Evolutionary conservation across 2,329 filamentous ascomycete genomes (phyloP), one percentile per base, ranked within the genome.

Genomic region (Colletotrichum orbiculare): DNA sequence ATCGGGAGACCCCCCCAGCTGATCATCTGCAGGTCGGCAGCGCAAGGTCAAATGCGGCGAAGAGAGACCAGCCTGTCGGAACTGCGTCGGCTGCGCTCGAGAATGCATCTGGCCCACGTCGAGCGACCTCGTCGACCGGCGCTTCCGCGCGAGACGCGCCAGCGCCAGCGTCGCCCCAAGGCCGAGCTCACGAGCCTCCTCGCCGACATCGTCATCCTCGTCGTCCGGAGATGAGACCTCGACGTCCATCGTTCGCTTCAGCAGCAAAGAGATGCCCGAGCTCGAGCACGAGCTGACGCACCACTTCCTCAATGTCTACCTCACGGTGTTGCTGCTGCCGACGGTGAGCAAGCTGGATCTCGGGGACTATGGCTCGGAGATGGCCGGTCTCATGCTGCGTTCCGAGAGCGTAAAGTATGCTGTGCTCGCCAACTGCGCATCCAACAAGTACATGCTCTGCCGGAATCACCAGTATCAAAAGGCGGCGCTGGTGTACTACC

Each of bases 11-110:
- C n/a, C 25, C n/a, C 6, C 10, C 12, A 5, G 25, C 38, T 15
- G 54, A 37, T 8, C 42, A 33, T 43, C 41, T n/a, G 17, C 17
- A 45, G 46, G 55, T 11, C 33, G 55, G 37, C 37, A 35, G 25
- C 15, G 55, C 12, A 49, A 50, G 13, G 45, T 59, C 17, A 59
- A 59, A 15, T 52, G 55, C 17, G 55, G 55, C 5, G 55, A 59
- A 50, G 12, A 59, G 33, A 52, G 17, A 17, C 55, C 55, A 7
- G 11, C 17, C 9, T 59, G 55, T 37, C 37, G 46, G 1, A 59
- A 59, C n/a, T 59, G 55, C 45, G n/a, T 11, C 13, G 25, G 6
- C 25, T 33, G 45, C 6, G 38, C 8, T 9, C 46, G 55, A 12
- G 41, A 46, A 11, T 55, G 53, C 0, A 12, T 25, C 8, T 55